Base-by-base conservation (phyloP, 495 filamentous ascomycete genomes). In the Trichoderma erinaceum region DNA sequence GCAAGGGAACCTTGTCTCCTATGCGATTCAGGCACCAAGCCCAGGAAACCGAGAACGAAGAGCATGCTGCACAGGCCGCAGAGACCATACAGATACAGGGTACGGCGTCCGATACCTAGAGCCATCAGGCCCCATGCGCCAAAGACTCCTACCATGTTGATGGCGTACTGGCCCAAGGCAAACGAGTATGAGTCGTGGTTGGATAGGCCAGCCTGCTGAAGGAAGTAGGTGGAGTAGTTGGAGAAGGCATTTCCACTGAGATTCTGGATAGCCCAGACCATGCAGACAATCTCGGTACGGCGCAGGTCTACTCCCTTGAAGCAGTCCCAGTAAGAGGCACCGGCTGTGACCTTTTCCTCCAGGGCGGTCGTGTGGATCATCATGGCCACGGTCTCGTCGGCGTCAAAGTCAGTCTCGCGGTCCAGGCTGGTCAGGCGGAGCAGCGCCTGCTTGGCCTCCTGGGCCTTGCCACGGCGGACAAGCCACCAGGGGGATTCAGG, bases 401-500 rank as follows among this genome's bases (percentile, higher is more conserved):
- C 79, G 69, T 93, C 83, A 69, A 93, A 90, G 29, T 88, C 81
- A 0, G 82, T 82, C 52, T 90, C 84, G 13, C 77, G 71, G 29
- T 83, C 79, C 15, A 77, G 67, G 70, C 82, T 89, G 56, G 87
- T 90, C 63, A 95, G 77, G 21, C 90, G 88, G 23, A 85, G 79
- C 38, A 95, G 78, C 7, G 89, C 79, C 15, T 79, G 77, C 74
- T 91, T 91, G 6, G 91, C 91, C 44, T 90, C 84, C 15, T 89
- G 85, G 18, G 85, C 80, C 41, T 82, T 83, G 6, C 88, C 90
- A 71, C 84, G 88, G 11, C 90, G 85, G 64, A 93, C 89, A 23
- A 92, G 83, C 90, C 91, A 93, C 90, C 89, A 93, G 0, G 91
- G 91, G 0, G 84, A 87, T 75, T 95, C 91, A 4, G 91, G 91